Conservation (phyloP, 1,139 yeast species). For the Blastobotrys illinoisensis region DNA sequence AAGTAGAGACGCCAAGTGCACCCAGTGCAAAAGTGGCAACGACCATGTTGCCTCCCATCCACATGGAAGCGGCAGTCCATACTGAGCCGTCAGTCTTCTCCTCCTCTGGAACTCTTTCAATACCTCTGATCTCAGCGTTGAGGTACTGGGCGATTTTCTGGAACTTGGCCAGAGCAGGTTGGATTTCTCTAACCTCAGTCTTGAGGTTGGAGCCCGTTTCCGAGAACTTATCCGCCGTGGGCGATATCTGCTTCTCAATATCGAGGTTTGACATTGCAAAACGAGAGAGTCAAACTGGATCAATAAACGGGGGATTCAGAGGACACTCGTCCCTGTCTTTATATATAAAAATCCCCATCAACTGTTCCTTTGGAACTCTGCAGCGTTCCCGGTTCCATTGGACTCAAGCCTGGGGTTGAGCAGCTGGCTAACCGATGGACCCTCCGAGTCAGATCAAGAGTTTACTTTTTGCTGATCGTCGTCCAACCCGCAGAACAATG, state of each 20-base stretch:
- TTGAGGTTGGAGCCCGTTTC: neutral
- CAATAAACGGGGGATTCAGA: neutral
- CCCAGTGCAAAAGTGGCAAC: constrained; percentile 81
- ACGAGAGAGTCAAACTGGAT: neutral
- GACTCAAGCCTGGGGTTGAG: neutral
- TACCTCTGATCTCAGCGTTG: constrained; percentile 56
- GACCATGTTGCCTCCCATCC: constrained; percentile 90
- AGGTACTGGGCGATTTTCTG: constrained; percentile 5
- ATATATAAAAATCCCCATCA: neutral
- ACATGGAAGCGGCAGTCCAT: constrained; percentile 76
- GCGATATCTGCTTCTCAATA: neutral
- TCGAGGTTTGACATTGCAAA: neutral
- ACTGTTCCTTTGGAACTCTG: neutral
- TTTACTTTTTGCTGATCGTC: neutral
- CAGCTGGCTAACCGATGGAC: neutral
- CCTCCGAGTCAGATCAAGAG: neutral
- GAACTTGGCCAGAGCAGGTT: constrained; percentile 4
- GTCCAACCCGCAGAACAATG: neutral
- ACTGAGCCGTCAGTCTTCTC: constrained; percentile 59
- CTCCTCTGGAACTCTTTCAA: constrained; percentile 62
- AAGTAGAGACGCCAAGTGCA: constrained; percentile 58
- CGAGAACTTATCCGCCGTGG: neutral
- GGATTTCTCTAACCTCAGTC: neutral
- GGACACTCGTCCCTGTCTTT: neutral
- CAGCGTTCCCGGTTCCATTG: neutral